Base-by-base conservation (phyloP, 441 rosid species). In the Corymbia citriodora region DNA sequence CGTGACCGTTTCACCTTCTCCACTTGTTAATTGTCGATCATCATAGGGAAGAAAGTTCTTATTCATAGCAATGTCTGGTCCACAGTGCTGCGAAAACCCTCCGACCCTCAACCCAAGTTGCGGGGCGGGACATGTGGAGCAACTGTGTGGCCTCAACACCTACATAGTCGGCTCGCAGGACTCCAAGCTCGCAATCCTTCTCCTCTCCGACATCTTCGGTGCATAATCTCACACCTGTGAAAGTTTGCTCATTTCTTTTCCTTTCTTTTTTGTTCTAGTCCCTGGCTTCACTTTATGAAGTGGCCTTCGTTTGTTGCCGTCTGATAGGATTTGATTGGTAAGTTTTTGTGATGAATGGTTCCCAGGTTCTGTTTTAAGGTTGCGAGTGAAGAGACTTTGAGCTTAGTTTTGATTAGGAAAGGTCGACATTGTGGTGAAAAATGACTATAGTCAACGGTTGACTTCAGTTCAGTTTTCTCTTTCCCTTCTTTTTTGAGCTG, bases 81-180 rank as follows among this genome's bases (percentile, higher is more conserved):
- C 92, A 33, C 91, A 91, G 92, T 91, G 92, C 91, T 91, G 92
- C 89, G 88, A 74, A 55, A 91, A 91, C 63, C 92, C 92, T 29
- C 91, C 91, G 33, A 33, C 88, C 27, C 91, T 90, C 63, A 17
- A 90, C 63, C 90, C 90, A 4, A 55, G 54, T 49, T 50, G 88
- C 87, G 92, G 92, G 5, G 59, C 87, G 6, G 92, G 92, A 16
- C 91, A 27, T 31, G 65, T 89, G 86, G 91, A 90, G 59, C 36
- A 83, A 33, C 70, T 91, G 59, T 87, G 90, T 16, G 91, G 91
- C 88, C 90, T 88, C 89, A 48, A 90, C n/a, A 49, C 91, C 57
- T 91, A 91, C 55, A 33, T 90, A 27, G 36, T 89, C 36, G 92
- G 92, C 23, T 49, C 89, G 15, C 79, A 74, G 40, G 88, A 91